These are phyloP conservation scores for Hypseocharis bilobata DNA, from an alignment of 441 rosid genomes.

Conservation along the genomic window DNA sequence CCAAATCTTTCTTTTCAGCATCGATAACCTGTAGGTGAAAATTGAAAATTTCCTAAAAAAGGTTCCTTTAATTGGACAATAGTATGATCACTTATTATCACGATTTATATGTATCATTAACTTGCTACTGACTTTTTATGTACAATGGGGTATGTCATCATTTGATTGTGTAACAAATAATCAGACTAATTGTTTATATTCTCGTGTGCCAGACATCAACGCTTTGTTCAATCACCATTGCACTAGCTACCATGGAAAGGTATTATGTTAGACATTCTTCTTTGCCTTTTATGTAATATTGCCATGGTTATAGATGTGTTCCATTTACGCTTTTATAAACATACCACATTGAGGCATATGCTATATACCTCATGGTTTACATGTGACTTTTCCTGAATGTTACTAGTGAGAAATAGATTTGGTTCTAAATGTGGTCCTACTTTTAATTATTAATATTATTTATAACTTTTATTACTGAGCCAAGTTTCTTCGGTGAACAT, in stretches of 20 bases:
- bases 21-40: not conserved
- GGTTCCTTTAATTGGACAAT: too few species aligned
- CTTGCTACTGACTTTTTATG: not conserved
- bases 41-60: too few species aligned
- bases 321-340: not conserved
- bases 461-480: not conserved
- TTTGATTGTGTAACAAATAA: not conserved
- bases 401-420: not conserved
- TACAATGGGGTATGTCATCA: not conserved
- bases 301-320: not conserved
- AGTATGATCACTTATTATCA: too few species aligned
- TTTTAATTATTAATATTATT: not conserved
- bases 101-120: not conserved
- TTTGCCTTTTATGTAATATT: constrained; percentile 9
- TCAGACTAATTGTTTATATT: not conserved
- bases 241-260: constrained; percentile 74
- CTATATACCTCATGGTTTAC: not conserved
- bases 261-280: constrained; percentile 22
- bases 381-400: not conserved
- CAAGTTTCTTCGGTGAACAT: not conserved
- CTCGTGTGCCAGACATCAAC: constrained; percentile 53
- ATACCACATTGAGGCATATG: not conserved
- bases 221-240: constrained; percentile 60
- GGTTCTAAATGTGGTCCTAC: too few species aligned
- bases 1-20: not conserved